These are phyloP conservation scores for Ephemerocybe angulata DNA, from an alignment of 768 basidiomycete genomes.

Conservation along the genomic window DNA sequence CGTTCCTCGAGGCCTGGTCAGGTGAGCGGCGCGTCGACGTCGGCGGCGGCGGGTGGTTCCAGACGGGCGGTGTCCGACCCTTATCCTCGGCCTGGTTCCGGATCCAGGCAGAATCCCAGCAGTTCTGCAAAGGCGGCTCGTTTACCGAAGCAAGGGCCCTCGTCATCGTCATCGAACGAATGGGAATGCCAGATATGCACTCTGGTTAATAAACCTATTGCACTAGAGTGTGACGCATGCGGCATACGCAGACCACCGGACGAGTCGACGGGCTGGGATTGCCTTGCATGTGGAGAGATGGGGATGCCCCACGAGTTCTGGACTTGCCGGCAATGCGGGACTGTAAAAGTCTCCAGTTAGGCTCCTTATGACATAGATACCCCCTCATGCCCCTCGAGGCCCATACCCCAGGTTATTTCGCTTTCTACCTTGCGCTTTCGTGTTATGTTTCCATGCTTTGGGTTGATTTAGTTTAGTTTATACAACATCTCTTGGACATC, in stretches of 20 bases:
- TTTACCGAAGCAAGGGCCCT: background rate
- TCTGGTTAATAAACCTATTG: constrained; percentile 49
- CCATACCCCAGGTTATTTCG: too few species aligned
- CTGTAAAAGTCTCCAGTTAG: constrained; percentile 49
- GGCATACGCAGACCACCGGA: constrained; percentile 28
- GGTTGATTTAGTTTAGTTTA: background rate
- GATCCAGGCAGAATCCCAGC: background rate
- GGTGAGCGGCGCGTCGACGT: too few species aligned
- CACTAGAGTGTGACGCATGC: constrained; percentile 64
- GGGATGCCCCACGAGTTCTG: constrained; percentile 64
- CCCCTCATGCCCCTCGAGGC: too few species aligned
- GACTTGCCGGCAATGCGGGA: constrained; percentile 74
- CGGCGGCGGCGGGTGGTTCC: too few species aligned
- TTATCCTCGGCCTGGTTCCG: background rate
- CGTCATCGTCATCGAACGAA: constrained; percentile 15
- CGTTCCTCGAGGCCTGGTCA: too few species aligned
- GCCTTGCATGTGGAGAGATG: constrained; percentile 57
- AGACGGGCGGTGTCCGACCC: background rate
- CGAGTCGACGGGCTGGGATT: constrained; percentile 53
- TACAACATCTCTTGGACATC: background rate
- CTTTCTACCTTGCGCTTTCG: background rate
- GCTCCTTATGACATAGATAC: too few species aligned
- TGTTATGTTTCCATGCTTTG: background rate
- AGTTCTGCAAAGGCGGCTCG: background rate
- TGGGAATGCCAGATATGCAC: constrained; percentile 66